Base-by-base conservation (phyloP, 1,139 yeast species). In the Saccharomyces pastorianus region DNA sequence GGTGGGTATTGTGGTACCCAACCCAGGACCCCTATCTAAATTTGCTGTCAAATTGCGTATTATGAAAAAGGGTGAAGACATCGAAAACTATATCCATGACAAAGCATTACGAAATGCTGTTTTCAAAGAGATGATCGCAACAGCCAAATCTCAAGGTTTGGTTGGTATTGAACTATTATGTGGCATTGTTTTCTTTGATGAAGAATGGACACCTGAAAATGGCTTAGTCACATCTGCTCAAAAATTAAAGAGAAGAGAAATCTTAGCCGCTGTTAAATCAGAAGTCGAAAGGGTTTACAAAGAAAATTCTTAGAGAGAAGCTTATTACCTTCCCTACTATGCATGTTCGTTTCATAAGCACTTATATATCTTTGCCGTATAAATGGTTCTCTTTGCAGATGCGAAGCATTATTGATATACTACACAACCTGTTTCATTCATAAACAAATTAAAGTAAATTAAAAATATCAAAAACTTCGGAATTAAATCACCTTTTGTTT, bases 121-220 rank as follows among this genome's bases (percentile, higher is more conserved):
- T 42, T 76, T 77, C 57, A 77, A 83, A 64, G 74, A 83, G 29
- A 73, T 95, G 60, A 66, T 86, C 53, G 77, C 79, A 34, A 88
- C 97, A n/a, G 99, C 93, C 65, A 84, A 81, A 71, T 65, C 80
- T 32, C 91, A 85, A 68, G 96, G 96, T 9, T 80, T 95, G 62
- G 77, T 73, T 58, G 96, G 96, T 57, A 91, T 90, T 63, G 99
- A 95, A 73, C 76, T 91, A 59, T 71, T 95, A 58, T 83, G 82
- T 62, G 95, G 93, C 61, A 78, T 87, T 58, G 90, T 87, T 23
- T 71, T 95, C 56, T 79, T 84, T 58, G 93, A 87, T 63, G 91
- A 85, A 51, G 99, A 95, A 75, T 95, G 99, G 98, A 91, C 98
- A 51, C 98, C 99, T 50, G 95, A 89, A 72, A 88, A 85, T 68